Evolutionary conservation across 23 red algal genomes (phyloP).

Genomic region (Gracilariopsis chorda): DNA sequence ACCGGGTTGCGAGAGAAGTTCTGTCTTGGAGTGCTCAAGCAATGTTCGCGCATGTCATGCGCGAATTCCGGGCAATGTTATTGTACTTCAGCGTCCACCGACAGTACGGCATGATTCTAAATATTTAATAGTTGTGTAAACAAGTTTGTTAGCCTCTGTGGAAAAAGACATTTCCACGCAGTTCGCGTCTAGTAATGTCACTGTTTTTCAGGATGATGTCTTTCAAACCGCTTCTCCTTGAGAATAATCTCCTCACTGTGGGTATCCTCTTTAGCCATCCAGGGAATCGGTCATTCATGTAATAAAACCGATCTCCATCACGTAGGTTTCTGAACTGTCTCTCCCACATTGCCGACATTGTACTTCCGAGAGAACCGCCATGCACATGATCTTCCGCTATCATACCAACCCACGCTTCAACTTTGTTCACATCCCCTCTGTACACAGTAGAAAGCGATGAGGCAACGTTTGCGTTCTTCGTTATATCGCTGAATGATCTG

Average conservation of each 20-base stretch:
- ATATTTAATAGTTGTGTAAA: too few relatives aligned
- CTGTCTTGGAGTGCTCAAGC: too few relatives aligned
- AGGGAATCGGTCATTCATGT: constrained; percentile 9
- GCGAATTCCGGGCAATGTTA: too few relatives aligned
- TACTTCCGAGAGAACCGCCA: constrained; percentile 14
- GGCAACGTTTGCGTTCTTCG: constrained; percentile 10
- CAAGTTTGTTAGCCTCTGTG: too few relatives aligned
- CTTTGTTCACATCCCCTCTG: constrained; percentile 38
- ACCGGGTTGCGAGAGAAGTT: too few relatives aligned
- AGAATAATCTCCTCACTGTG: not conserved
- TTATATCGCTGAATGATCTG: not conserved
- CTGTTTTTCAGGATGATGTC: constrained; percentile 32
- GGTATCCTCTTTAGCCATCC: not conserved
- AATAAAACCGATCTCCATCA: constrained; percentile 69
- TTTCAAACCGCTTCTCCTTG: not conserved
- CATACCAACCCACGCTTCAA: constrained; percentile 49
- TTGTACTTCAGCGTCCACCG: too few relatives aligned
- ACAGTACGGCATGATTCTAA: too few relatives aligned
- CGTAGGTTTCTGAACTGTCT: constrained; percentile 42
- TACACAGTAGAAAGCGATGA: not conserved
- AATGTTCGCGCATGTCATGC: too few relatives aligned
- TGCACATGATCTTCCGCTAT: constrained; percentile 46
- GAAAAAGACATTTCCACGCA: not conserved
- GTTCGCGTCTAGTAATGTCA: not conserved
- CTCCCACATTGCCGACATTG: constrained; percentile 23